A percentile compares a stretch with the other conserved stretches of the same genome.
These are phyloP conservation scores for Aspergillus ochraceus DNA, from an alignment of 2,329 filamentous ascomycete species.

Conservation along the genomic window DNA sequence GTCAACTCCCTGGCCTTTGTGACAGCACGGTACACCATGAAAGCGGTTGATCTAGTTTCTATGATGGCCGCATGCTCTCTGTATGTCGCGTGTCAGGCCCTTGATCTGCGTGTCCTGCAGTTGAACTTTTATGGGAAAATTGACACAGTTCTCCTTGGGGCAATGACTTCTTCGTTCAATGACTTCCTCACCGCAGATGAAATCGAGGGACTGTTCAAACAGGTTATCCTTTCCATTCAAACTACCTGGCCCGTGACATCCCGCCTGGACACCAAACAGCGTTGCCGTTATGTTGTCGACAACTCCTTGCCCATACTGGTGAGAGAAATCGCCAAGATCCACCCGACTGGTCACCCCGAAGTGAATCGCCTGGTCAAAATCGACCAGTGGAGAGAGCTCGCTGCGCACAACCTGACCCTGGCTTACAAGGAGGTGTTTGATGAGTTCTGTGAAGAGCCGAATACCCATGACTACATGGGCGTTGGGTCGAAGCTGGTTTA, in stretches of 20 bases:
- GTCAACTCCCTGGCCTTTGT: constrained; percentile 66
- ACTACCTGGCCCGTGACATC: constrained; percentile 1
- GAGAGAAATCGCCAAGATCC: not conserved
- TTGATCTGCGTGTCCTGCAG: constrained; percentile 49
- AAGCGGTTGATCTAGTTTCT: constrained; percentile 56
- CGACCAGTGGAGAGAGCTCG: not conserved
- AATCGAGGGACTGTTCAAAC: not conserved
- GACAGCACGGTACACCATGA: constrained; percentile 56
- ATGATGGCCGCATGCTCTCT: constrained; percentile 57
- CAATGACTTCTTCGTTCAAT: not conserved
- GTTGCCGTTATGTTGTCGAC: constrained; percentile 1
- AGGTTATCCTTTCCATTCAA: not conserved
- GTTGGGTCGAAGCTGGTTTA: not conserved
- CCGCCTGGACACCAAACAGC: not conserved
- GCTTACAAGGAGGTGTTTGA: not conserved
- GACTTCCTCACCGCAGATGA: not conserved
- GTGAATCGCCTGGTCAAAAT: not conserved
- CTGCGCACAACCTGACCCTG: not conserved
- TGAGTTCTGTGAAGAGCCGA: not conserved
- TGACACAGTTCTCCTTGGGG: not conserved
- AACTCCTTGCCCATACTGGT: not conserved
- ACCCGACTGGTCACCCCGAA: not conserved
- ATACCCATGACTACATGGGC: not conserved
- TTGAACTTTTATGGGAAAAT: constrained; percentile 14
- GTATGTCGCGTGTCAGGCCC: constrained; percentile 58